Base-by-base conservation (phyloP, 345 rosid species). In the Syzygium oleosum region DNA sequence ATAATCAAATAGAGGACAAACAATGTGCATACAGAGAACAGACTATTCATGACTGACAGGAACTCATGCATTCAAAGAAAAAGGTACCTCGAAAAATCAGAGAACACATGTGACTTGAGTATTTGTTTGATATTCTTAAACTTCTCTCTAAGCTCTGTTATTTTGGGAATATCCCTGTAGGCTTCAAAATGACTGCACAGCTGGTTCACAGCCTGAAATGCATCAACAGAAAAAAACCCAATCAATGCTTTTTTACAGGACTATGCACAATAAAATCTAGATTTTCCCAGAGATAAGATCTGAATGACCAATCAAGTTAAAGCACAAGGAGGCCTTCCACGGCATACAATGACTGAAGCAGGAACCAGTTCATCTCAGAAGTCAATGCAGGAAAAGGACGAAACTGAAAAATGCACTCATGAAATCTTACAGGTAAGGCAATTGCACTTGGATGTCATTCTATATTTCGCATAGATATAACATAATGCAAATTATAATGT, bases 171-270 rank as follows among this genome's bases (percentile, higher is more conserved):
- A 88, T 97, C 99, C 92, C 96, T 96, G 89, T 96, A 98, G 88
- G 98, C 99, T 93, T 98, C 99, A 92, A 98, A 97, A 93, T 98
- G 99, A 88, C 93, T 98, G 89, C 97, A 95, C 91, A 98, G 93
- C 86, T 98, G 99, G 92, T 98, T 98, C 88, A 97, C 99, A 85
- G 99, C 99, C 99, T 98, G 98, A 88, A 94, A 93, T 61, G 86
- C 85, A 93, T 78, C 88, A 61, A 53, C 52, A 86, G 46, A 14
- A 79, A 86, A 83, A 17, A 17, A 68, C 63, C 34, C 56, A 34
- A 84, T 43, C 56, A 17, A 52, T 84, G 41, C 86, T 29, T 51
- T 53, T 84, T 29, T 34, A 55, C 80, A 68, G 14, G 80, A 68
- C 80, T 34, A 68, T 19, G 43, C 83, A 52, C 41, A 51, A 51